Evolutionary conservation across 805 yeast species (phyloP).

Genomic region (Saturnispora saitoi): DNA sequence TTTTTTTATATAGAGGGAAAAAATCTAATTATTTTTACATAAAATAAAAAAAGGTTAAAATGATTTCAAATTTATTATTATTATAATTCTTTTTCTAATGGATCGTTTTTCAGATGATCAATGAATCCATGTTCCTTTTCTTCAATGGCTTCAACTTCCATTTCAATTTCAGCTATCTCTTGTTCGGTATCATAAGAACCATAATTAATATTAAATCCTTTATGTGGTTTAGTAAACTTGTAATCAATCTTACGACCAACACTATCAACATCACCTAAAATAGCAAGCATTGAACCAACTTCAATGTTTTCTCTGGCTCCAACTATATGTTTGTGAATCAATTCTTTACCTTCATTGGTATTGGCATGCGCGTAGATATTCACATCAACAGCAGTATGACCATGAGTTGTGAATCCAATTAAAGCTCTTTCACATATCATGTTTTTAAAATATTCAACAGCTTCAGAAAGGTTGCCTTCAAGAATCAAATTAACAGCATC

Average conservation of each 20-base stretch:
- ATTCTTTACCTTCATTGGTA: constrained; percentile 34
- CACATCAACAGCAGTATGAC: constrained; percentile 94
- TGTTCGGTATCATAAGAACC: neutral
- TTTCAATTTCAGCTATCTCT: neutral
- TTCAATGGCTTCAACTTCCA: constrained; percentile 3
- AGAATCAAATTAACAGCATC: constrained; percentile 30
- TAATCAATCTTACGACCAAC: constrained; percentile 3
- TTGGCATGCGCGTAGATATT: constrained; percentile 79
- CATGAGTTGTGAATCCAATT: constrained; percentile 95
- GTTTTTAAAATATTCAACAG: constrained; percentile 45
- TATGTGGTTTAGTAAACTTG: neutral
- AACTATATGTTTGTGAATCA: constrained; percentile 39
- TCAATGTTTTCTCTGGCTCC: constrained; percentile 88
- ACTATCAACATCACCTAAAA: constrained; percentile 1
- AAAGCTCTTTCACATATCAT: constrained; percentile 77
- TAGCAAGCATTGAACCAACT: constrained; percentile 68
- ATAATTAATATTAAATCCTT: neutral
- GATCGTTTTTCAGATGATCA: constrained; percentile 16
- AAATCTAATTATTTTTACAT: neutral
- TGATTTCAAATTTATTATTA: neutral
- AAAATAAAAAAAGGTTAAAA: neutral
- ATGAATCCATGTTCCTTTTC: constrained; percentile 14
- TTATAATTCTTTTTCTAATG: constrained; percentile 1
- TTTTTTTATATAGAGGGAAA: too few relatives aligned
- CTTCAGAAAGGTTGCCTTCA: constrained; percentile 20